Evolutionary conservation across 164 flowering plant genomes (phyloP).

Genomic region (Umbilicus rupestris): DNA sequence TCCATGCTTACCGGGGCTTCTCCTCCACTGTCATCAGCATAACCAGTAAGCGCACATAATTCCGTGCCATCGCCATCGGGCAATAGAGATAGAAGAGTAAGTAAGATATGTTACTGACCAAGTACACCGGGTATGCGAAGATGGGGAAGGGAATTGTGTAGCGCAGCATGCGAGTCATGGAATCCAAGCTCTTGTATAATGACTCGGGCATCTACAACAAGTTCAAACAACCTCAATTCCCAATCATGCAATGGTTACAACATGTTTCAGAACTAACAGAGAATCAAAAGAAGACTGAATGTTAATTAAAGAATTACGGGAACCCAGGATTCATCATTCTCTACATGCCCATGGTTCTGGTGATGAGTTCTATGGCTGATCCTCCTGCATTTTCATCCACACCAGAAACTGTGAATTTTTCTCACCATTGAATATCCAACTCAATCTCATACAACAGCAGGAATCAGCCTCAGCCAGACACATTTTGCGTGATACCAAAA

Average conservation of each 20-base stretch:
- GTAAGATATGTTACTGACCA: slow-evolving; percentile 27
- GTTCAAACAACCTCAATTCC: not conserved
- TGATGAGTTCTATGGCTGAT: slow-evolving; percentile 8
- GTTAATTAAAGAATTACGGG: not conserved
- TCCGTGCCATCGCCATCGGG: not conserved
- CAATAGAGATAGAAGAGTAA: not conserved
- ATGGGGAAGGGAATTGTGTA: slow-evolving; percentile 58
- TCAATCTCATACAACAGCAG: no score
- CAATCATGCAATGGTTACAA: not conserved
- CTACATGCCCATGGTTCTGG: slow-evolving; percentile 6
- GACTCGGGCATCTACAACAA: slow-evolving; percentile 48
- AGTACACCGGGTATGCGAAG: slow-evolving; percentile 68
- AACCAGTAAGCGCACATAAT: not conserved
- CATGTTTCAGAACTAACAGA: not conserved
- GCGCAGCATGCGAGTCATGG: slow-evolving; percentile 24
- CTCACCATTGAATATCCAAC: not conserved
- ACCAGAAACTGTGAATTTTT: not conserved
- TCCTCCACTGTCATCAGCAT: slow-evolving; percentile 41
- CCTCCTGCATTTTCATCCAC: not conserved
- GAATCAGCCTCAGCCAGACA: no score
- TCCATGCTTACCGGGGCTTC: slow-evolving; percentile 95
- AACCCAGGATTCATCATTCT: slow-evolving; percentile 10
- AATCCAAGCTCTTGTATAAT: slow-evolving; percentile 41
- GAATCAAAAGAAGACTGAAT: not conserved
- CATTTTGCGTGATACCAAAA: no score